A percentile compares a stretch with the other conserved stretches of the same genome.
These are phyloP conservation scores for Dictyostelium citrinum DNA, from an alignment of 78 protist species.

Conservation along the genomic window DNA sequence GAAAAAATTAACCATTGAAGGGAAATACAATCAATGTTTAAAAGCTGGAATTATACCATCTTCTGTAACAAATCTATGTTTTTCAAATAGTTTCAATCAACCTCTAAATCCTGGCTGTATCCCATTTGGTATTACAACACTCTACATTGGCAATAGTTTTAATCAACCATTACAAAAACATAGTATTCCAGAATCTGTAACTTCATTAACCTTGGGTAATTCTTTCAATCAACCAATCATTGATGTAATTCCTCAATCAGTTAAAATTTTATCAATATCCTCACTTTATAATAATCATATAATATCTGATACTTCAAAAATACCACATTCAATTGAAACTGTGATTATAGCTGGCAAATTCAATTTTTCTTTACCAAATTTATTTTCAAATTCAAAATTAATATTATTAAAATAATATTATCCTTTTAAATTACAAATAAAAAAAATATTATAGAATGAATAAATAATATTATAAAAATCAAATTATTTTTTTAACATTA, in stretches of 20 bases:
- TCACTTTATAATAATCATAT: background rate
- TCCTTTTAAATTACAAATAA: background rate
- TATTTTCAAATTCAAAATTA: background rate
- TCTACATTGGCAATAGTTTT: background rate
- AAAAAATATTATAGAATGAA: background rate
- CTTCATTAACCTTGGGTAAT: background rate
- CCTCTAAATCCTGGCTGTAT: background rate
- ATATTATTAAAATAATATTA: background rate
- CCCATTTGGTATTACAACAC: background rate
- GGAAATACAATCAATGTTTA: background rate
- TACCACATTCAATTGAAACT: background rate
- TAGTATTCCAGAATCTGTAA: background rate
- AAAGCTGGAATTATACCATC: background rate
- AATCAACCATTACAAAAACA: background rate
- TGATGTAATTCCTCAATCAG: background rate
- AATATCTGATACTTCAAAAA: background rate
- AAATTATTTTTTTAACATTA: too few species aligned
- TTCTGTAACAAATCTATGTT: background rate
- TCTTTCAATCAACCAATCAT: background rate
- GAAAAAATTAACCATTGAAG: background rate
- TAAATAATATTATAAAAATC: too few species aligned
- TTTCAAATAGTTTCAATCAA: background rate
- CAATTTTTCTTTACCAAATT: background rate
- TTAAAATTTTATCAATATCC: background rate
- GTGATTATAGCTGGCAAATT: background rate